Percentiles rank a stretch among this genome's conserved stretches.
These are phyloP conservation scores for Rhodocollybia butyracea DNA, from an alignment of 768 basidiomycete genomes.

Conservation along the genomic window DNA sequence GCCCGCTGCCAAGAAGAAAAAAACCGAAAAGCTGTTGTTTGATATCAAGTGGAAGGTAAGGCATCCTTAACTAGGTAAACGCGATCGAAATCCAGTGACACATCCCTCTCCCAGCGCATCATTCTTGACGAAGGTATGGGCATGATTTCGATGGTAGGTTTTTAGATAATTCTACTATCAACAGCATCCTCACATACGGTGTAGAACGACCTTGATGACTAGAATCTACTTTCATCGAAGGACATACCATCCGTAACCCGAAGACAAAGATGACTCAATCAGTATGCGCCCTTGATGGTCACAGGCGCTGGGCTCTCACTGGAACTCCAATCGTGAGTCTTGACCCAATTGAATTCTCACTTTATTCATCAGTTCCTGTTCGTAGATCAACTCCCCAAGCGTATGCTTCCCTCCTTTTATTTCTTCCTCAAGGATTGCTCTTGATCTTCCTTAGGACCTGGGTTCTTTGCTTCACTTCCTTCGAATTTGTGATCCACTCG, in stretches of 20 bases:
- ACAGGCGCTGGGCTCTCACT: constrained; percentile 77
- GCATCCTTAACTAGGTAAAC: too few species aligned
- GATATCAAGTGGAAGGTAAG: constrained; percentile 77
- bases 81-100: too few species aligned
- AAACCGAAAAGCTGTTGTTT: constrained; percentile 51
- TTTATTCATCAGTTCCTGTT: background rate
- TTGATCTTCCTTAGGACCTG: constrained; percentile 57
- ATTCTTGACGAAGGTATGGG: constrained; percentile 89
- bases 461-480: constrained; percentile 85
- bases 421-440: background rate
- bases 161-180: too few species aligned
- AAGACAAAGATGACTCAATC: constrained; percentile 82
- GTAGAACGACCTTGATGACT: too few species aligned
- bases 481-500: constrained; percentile 79
- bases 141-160: too few species aligned
- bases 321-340: constrained; percentile 86
- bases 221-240: too few species aligned
- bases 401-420: constrained; percentile 28
- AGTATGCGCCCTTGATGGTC: constrained; percentile 56
- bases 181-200: too few species aligned
- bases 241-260: constrained; percentile 84
- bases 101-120: constrained; percentile 65
- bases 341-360: background rate
- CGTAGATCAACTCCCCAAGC: constrained; percentile 75
- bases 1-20: constrained; percentile 60